These are phyloP conservation scores for Cercophora samala DNA, from an alignment of 495 filamentous ascomycete genomes.

Conservation along the genomic window DNA sequence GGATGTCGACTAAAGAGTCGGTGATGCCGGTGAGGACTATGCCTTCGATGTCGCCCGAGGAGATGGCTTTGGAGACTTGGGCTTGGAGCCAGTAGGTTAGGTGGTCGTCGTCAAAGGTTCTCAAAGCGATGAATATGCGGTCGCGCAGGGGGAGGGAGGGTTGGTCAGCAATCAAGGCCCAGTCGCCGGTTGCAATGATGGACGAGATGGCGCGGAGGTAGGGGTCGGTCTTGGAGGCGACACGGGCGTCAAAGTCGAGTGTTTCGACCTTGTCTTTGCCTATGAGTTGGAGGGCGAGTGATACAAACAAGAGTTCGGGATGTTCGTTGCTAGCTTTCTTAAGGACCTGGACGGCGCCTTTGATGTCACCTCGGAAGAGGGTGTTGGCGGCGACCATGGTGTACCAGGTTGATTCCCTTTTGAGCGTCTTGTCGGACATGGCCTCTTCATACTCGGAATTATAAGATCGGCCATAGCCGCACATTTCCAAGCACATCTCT, in stretches of 20 bases:
- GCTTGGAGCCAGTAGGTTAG: constrained; percentile 68
- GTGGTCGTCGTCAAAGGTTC: constrained; percentile 75
- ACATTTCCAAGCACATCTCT: constrained; percentile 73
- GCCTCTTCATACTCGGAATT: constrained; percentile 53
- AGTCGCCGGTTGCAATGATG: constrained; percentile 84
- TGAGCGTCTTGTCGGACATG: constrained; percentile 49
- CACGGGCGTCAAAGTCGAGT: constrained; percentile 46
- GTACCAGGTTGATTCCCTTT: constrained; percentile 62
- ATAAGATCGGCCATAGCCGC: constrained; percentile 60
- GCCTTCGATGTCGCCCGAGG: constrained; percentile 80
- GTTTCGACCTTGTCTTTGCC: constrained; percentile 37
- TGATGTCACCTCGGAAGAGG: constrained; percentile 66
- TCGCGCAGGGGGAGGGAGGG: constrained; percentile 78
- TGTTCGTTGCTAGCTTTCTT: constrained; percentile 47
- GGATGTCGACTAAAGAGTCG: constrained; percentile 72
- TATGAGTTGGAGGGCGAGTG: constrained; percentile 52
- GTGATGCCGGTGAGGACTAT: constrained; percentile 83
- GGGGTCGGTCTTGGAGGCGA: constrained; percentile 61
- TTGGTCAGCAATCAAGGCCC: constrained; percentile 78
- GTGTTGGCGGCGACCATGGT: constrained; percentile 80
- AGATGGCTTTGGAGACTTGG: constrained; percentile 60
- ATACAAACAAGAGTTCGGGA: constrained; percentile 52
- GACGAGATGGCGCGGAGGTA: constrained; percentile 90
- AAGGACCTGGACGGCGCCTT: constrained; percentile 52
- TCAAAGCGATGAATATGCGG: constrained; percentile 79